Percentiles rank a stretch among this genome's conserved stretches.
Evolutionary conservation across 148 eudicot genomes (phyloP).

Genomic region (Chenopodium album): DNA sequence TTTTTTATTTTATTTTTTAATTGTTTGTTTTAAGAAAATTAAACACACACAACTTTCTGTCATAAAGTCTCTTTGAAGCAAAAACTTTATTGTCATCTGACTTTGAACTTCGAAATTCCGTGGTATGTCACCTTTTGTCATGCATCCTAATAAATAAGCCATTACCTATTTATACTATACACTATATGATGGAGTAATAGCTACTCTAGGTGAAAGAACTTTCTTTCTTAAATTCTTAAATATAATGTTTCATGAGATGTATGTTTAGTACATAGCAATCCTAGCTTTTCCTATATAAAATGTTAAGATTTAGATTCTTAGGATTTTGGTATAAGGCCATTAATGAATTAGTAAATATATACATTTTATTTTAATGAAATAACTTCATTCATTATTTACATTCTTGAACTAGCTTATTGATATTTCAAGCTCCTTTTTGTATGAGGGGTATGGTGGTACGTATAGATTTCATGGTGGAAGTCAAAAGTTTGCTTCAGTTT

Average conservation of each 20-base stretch:
- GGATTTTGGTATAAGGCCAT: neutral
- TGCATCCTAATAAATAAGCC: slow-evolving; percentile 28
- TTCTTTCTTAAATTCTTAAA: neutral
- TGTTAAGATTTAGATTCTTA: neutral
- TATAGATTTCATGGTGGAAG: neutral
- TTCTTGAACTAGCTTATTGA: neutral
- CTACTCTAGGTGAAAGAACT: neutral
- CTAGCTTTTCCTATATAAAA: neutral
- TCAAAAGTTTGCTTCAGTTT: neutral
- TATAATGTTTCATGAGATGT: neutral
- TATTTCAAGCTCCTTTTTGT: neutral
- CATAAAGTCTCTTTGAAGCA: slow-evolving; percentile 24
- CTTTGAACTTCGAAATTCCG: slow-evolving; percentile 30
- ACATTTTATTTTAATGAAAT: neutral
- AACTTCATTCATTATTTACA: neutral
- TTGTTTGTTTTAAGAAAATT: too few species aligned
- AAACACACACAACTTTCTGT: slow-evolving; percentile 13
- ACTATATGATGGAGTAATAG: slow-evolving; percentile 8
- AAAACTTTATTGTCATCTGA: slow-evolving; percentile 27
- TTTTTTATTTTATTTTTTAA: too few species aligned
- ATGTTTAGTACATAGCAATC: neutral
- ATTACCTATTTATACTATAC: slow-evolving; percentile 6
- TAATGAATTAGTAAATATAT: neutral
- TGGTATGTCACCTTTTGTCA: slow-evolving; percentile 35
- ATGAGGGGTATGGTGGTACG: neutral